Base-by-base conservation (phyloP, 306 rosid genomes). In the Hylodesmum podocarpum region DNA sequence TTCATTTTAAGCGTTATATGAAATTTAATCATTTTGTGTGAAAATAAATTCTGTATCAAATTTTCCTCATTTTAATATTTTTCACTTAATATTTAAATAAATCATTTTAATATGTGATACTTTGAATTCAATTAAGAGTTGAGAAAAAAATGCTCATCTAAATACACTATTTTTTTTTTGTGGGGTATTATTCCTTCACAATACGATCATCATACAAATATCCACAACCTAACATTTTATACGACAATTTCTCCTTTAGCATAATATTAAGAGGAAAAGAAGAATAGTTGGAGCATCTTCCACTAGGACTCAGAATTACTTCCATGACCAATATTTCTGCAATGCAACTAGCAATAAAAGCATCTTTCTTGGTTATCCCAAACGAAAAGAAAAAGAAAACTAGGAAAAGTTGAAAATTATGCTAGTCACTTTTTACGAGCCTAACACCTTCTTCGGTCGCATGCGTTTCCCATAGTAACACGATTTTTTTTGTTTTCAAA, bases 271-370 rank as follows among this genome's bases (percentile, higher is more conserved):
- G 24, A 24, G 14, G 9, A 15, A 43, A 29, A 8, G 10, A 41
- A 51, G 24, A 18, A 71, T 5, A 58, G 18, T 27, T 27, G 28
- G 21, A 64, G 78, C 83, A 72, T 80, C 73, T 51, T 73, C n/a
- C 73, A 63, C 29, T 1, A 19, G 44, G 10, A 46, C 27, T 61
- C 68, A 33, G 50, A 69, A 55, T 78, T 25, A 67, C 37, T 4
- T 46, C 9, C 9, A 28, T 14, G 46, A 25, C 80, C 72, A 63
- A n/a, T n/a, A n/a, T n/a, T 75, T 75, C 73, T 50, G 13, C 12
- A 37, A 37, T 75, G 74, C 81, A 66, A 64, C 40, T 64, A 66
- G 76, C 49, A 41, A 55, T n/a, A 36, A 78, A 70, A 21, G 78
- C 74, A 72, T 72, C 79, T 72, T 51, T 63, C 19, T 51, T 10